Percentiles rank a stretch among this genome's conserved stretches.
Evolutionary conservation across 2,329 filamentous ascomycete species (phyloP).

Genomic region (Colletotrichum abscissum): DNA sequence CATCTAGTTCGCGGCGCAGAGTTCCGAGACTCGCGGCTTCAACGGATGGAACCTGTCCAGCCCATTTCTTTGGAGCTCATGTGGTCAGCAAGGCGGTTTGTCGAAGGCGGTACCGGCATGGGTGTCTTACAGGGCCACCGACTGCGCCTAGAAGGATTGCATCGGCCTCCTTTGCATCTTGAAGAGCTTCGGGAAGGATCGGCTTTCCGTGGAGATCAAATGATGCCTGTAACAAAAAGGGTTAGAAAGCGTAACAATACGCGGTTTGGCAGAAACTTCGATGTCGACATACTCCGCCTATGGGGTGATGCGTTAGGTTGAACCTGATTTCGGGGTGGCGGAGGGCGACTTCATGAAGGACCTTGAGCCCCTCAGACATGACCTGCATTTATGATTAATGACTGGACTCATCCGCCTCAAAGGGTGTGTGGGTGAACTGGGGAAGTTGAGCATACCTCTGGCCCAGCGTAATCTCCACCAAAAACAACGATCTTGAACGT

Average conservation of each 20-base stretch:
- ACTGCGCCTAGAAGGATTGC: conserved; percentile 94
- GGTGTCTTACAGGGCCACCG: conserved; percentile 94
- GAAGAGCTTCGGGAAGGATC: conserved; percentile 80
- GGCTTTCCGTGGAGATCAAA: conserved; percentile 85
- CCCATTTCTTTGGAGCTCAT: not conserved
- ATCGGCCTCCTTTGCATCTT: conserved; percentile 82
- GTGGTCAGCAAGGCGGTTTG: not conserved
- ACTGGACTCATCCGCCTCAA: not conserved
- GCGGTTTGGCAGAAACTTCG: not conserved
- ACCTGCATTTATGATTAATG: conserved; percentile 59
- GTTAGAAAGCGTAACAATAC: not conserved
- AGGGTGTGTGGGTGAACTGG: not conserved
- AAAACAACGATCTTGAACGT: not conserved
- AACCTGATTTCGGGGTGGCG: conserved; percentile 79
- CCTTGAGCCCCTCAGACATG: conserved; percentile 85
- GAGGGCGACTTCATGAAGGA: conserved; percentile 83
- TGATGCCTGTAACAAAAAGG: conserved; percentile 72
- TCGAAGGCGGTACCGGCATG: conserved; percentile 85
- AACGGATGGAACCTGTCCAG: not conserved
- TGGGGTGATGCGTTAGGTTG: conserved; percentile 88
- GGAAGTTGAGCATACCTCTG: not conserved
- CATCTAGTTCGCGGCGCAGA: conserved; percentile 91
- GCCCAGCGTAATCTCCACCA: not conserved
- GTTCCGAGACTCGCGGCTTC: conserved; percentile 74
- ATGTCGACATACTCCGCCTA: conserved; percentile 82